Base-by-base conservation (phyloP, 1,139 yeast genomes). In the Nakaseomyces sp. region DNA sequence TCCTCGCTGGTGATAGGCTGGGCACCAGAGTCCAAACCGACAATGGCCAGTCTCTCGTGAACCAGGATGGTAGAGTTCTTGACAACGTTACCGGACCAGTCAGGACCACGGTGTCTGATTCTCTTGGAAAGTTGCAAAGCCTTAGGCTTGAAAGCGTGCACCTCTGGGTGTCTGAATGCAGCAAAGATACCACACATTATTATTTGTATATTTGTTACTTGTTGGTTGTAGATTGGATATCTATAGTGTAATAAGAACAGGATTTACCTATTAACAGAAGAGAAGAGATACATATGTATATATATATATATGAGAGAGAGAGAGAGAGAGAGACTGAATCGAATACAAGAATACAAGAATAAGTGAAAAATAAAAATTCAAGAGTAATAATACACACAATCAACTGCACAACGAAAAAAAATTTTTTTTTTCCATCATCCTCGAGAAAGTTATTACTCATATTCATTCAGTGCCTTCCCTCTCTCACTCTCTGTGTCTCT, bases 61-160 rank as follows among this genome's bases (percentile, higher is more conserved):
- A 85, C 80, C 57, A 91, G 70, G 52, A 83, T 81, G 44, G 96
- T 86, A 54, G 72, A 67, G 77, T 87, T 86, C 61, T 80, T 78
- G 53, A 76, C 71, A 53, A 76, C 66, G 78, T 87, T 88, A 61
- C 98, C 98, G 40, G 89, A 78, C 98, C 98, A 91, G 70, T 91
- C 98, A 54, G 98, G 98, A 58, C 98, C 98, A 70, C 98, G 83
- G 69, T 91, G 98, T 71, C 98, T 83, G 65, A 89, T 82, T 68
- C 88, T 76, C 69, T 88, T 89, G 52, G 97, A 77, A 63, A 86
- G 76, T 65, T 86, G 93, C 53, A 91, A 74, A 41, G 97, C 97
- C 63, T 80, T 81, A 47, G 81, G 76, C 69, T 89, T 91, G 75
- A 86, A 91, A 47, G 74, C 70, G 58, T 82, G 81, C 49, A 85